Conservation (phyloP, 1,139 yeast species). For the Hyphopichia khmerensis region DNA sequence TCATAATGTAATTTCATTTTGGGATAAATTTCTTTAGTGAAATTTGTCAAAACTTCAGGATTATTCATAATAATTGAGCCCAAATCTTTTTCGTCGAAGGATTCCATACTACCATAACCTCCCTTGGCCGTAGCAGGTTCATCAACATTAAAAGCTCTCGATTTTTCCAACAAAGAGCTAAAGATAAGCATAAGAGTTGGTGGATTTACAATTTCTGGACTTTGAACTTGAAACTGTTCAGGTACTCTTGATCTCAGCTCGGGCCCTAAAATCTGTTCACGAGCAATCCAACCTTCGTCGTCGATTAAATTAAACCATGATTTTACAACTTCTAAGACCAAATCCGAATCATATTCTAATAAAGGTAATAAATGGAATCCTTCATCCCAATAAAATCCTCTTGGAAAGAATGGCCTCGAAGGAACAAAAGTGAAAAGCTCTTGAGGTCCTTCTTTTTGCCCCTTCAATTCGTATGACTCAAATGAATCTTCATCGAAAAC, state of each 20-base stretch:
- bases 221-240: constrained; percentile 77
- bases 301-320: constrained; percentile 91
- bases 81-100: constrained; percentile 18
- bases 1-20: constrained; percentile 73
- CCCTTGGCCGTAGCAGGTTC: constrained; percentile 21
- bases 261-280: constrained; percentile 91
- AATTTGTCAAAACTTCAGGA: constrained; percentile 60
- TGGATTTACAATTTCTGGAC: constrained; percentile 91
- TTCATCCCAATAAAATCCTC: constrained; percentile 99
- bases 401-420: constrained; percentile 89
- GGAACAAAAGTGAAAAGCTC: constrained; percentile 85
- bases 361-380: constrained; percentile 91
- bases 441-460: constrained; percentile 61
- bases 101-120: constrained; percentile 11
- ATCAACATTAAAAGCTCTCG: constrained; percentile 18
- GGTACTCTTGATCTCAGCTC: constrained; percentile 93
- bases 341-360: constrained; percentile 78
- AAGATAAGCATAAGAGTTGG: constrained; percentile 88
- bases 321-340: constrained; percentile 74
- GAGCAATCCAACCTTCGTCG: constrained; percentile 93
- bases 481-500: constrained; percentile 65
- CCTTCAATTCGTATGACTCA: constrained; percentile 52
- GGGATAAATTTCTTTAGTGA: constrained; percentile 72
- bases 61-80: constrained; percentile 57
- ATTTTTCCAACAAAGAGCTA: constrained; percentile 56